Conservation (phyloP, 139 green algal genomes). For the Mesotaenium endlicherianum region DNA sequence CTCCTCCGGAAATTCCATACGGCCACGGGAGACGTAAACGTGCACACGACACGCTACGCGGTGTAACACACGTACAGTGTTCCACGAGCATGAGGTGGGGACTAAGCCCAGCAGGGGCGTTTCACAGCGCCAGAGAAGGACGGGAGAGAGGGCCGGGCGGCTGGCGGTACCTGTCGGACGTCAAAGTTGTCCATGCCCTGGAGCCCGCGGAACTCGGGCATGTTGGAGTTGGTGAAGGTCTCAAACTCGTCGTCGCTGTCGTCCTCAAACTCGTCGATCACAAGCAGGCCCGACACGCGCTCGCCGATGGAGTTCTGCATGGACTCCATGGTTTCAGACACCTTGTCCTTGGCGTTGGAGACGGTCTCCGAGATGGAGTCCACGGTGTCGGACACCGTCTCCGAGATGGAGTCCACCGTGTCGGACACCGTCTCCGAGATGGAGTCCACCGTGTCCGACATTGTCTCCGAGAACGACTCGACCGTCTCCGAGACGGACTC, state of each 20-base stretch:
- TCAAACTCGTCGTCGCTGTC: conserved; percentile 5
- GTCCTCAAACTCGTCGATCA: background rate
- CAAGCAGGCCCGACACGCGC: background rate
- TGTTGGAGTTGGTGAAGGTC: background rate
- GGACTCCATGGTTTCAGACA: background rate
- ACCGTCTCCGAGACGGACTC: conserved; percentile 15
- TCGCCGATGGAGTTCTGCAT: background rate
- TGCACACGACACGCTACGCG: too few relatives aligned
- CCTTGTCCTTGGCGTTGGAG: background rate
- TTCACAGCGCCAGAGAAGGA: too few relatives aligned
- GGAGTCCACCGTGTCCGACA: background rate
- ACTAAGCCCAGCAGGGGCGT: background rate
- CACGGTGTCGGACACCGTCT: background rate
- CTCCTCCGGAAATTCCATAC: too few relatives aligned
- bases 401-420: background rate
- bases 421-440: conserved; percentile 7
- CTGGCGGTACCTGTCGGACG: conserved; percentile 6
- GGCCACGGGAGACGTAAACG: too few relatives aligned
- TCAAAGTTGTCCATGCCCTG: conserved; percentile 1
- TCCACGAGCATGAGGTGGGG: background rate
- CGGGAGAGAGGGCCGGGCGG: too few relatives aligned
- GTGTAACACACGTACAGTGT: too few relatives aligned
- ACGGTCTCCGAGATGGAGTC: too few relatives aligned
- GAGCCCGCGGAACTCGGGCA: conserved; percentile 2
- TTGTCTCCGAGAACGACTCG: background rate